A percentile compares a stretch with the other conserved stretches of the same genome.
phyloP scores from a whole-genome alignment of 228 moss, liverwort and hornwort genomes.

The Sphagnum magellanicum region DNA sequence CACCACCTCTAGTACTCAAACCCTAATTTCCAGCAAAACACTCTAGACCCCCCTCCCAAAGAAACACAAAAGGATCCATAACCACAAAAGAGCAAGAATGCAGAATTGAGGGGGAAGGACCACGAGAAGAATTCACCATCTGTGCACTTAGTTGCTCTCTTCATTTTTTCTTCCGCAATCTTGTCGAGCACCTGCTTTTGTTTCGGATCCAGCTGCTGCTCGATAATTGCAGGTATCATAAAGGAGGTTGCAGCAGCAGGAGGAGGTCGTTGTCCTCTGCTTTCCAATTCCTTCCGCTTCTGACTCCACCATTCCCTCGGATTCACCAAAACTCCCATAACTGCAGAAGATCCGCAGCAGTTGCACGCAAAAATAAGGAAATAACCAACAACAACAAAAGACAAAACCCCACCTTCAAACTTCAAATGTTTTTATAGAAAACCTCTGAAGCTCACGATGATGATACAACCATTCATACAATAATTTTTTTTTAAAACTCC shows the following conservation, averaged over 20 bases:
- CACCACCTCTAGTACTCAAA: background rate
- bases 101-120: background rate
- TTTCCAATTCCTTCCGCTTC: slow-evolving; percentile 18
- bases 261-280: background rate
- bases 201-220: slow-evolving; percentile 24
- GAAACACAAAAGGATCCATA: background rate
- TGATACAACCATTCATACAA: too few relatives aligned
- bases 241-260: slow-evolving; percentile 1
- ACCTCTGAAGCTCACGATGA: too few relatives aligned
- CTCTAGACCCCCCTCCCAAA: background rate
- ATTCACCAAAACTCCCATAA: background rate
- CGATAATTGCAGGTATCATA: slow-evolving; percentile 42
- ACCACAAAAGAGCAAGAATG: background rate
- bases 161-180: slow-evolving; percentile 9
- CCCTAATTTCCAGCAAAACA: too few relatives aligned
- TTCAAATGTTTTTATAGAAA: too few relatives aligned
- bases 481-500: too few relatives aligned
- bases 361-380: too few relatives aligned
- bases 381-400: too few relatives aligned
- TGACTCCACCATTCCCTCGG: slow-evolving; percentile 42
- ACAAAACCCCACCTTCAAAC: too few relatives aligned
- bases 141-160: background rate
- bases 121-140: background rate
- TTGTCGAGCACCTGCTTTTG: slow-evolving; percentile 26
- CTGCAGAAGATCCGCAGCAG: too few relatives aligned